Percentiles rank a stretch among this genome's conserved stretches.
Evolutionary conservation across 169 alveolate species (phyloP).

Genomic region (Plasmodium knowlesi): DNA sequence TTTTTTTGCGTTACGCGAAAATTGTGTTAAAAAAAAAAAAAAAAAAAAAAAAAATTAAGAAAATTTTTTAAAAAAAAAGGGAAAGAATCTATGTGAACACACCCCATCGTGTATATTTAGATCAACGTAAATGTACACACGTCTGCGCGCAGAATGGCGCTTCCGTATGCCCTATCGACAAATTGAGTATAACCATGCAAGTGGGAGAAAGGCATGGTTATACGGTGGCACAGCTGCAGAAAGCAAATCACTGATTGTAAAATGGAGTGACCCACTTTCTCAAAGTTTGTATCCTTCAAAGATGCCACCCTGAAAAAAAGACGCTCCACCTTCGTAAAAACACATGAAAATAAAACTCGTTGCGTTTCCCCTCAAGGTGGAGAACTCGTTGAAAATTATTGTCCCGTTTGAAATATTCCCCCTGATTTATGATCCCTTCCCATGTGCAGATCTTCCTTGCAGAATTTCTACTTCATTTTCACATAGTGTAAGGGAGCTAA

Average conservation of each 20-base stretch:
- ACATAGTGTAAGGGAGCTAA: background rate
- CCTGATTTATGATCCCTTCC: background rate
- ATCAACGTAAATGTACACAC: background rate
- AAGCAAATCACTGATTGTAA: background rate
- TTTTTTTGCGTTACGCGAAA: background rate
- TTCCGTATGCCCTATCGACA: background rate
- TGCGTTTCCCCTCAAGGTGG: background rate
- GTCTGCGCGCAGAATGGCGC: background rate
- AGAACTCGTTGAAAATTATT: background rate
- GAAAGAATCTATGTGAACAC: background rate
- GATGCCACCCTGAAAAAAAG: background rate
- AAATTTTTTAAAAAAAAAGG: background rate
- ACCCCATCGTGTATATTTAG: background rate
- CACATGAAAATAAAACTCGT: background rate
- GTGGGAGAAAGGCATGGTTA: background rate
- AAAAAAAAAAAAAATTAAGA: no score
- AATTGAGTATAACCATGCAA: background rate
- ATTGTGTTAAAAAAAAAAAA: background rate
- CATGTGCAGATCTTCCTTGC: background rate
- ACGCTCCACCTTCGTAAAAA: background rate
- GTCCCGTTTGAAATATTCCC: no score
- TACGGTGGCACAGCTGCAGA: background rate
- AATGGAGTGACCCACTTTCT: background rate
- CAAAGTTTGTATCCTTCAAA: background rate
- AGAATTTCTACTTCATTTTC: background rate